phyloP scores from a whole-genome alignment of 2,329 filamentous ascomycete species.

The Triangularia setosa region DNA sequence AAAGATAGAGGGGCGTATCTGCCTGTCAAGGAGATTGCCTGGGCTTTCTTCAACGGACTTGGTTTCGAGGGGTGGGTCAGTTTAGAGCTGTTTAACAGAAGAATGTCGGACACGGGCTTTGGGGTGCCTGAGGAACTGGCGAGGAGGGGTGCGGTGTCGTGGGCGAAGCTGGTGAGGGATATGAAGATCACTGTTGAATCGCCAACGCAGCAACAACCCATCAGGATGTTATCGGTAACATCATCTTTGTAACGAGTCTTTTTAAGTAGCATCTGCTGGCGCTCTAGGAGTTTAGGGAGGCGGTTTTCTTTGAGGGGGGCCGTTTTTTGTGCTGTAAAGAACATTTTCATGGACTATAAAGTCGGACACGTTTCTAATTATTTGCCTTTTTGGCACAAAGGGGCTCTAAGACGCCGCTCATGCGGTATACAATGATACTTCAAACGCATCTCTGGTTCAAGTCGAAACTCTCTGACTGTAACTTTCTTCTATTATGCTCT shows the following conservation, averaged over 20 bases:
- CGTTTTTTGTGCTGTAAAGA: too few relatives aligned
- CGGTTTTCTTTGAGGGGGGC: conserved; percentile 9
- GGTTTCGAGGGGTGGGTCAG: conserved; percentile 68
- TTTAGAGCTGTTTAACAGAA: conserved; percentile 65
- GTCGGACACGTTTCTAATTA: too few relatives aligned
- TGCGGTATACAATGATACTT: too few relatives aligned
- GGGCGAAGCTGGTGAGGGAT: conserved; percentile 41
- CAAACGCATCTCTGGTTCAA: too few relatives aligned
- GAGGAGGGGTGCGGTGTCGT: conserved; percentile 47
- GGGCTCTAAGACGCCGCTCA: too few relatives aligned
- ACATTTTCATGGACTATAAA: too few relatives aligned
- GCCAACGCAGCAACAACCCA: conserved; percentile 7
- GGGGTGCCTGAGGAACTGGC: conserved; percentile 50
- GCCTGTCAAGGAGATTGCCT: conserved; percentile 58
- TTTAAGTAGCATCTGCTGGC: neutral
- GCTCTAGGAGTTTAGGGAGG: neutral
- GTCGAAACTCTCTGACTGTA: neutral
- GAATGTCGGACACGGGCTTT: conserved; percentile 49
- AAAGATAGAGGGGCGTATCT: conserved; percentile 61
- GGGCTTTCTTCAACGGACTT: conserved; percentile 58
- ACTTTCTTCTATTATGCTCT: neutral
- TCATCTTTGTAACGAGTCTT: conserved; percentile 32
- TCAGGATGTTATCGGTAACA: conserved; percentile 30
- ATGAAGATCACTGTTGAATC: conserved; percentile 29
- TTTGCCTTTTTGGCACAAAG: neutral